phyloP scores from a whole-genome alignment of 441 rosid genomes.

The Erodium trifolium region DNA sequence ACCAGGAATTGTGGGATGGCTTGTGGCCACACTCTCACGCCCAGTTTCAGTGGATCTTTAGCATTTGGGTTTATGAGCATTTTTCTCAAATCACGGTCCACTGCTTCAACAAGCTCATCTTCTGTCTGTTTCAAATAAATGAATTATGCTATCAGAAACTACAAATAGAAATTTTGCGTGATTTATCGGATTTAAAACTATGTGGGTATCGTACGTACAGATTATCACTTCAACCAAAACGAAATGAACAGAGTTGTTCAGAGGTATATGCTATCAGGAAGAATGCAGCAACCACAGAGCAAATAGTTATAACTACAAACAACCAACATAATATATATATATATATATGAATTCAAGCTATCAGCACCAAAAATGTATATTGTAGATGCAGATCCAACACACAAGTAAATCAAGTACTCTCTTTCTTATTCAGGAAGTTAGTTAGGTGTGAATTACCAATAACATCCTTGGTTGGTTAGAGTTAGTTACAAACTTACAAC shows the following conservation, averaged over 20 bases:
- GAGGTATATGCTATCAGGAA: not conserved
- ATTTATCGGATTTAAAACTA: too few species aligned
- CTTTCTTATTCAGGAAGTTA: too few species aligned
- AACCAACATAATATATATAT: too few species aligned
- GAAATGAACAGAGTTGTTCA: not conserved
- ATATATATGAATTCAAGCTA: not conserved
- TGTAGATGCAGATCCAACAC: too few species aligned
- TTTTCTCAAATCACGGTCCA: slow-evolving; percentile 73
- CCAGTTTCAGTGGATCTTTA: slow-evolving; percentile 51
- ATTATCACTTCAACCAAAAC: too few species aligned
- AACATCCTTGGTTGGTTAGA: too few species aligned
- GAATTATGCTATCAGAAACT: slow-evolving; percentile 10
- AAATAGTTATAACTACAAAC: not conserved
- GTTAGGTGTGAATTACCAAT: too few species aligned
- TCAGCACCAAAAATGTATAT: not conserved
- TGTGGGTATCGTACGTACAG: too few species aligned
- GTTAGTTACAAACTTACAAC: too few species aligned
- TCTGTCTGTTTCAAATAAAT: slow-evolving; percentile 37
- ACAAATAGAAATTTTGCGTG: not conserved
- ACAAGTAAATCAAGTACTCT: too few species aligned
- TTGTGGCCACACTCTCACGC: slow-evolving; percentile 75
- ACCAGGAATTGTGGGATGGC: slow-evolving; percentile 83
- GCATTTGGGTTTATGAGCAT: slow-evolving; percentile 72
- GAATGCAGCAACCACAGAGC: not conserved
- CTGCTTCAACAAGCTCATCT: slow-evolving; percentile 64